Percentiles rank a stretch among this genome's conserved stretches.
These are phyloP conservation scores for Ampelomyces quisqualis DNA, from an alignment of 2,329 filamentous ascomycete genomes.

Conservation along the genomic window DNA sequence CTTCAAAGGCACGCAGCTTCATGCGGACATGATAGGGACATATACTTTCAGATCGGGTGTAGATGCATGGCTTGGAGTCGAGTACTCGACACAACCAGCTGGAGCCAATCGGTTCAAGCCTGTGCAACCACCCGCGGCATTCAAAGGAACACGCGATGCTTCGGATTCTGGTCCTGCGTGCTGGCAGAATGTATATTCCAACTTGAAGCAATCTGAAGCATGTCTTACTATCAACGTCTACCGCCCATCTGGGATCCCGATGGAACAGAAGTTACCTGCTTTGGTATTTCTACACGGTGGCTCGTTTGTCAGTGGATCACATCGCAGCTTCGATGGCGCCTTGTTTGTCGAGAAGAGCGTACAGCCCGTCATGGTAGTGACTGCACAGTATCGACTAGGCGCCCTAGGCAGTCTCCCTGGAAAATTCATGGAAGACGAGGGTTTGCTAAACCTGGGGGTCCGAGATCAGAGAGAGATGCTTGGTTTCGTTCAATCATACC, in stretches of 20 bases:
- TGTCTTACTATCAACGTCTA: slow-evolving; percentile 40
- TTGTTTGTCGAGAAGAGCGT: slow-evolving; percentile 35
- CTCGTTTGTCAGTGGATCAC: slow-evolving; percentile 33
- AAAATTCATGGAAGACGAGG: slow-evolving; percentile 37
- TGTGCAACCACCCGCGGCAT: slow-evolving; percentile 45
- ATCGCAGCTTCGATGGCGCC: slow-evolving; percentile 38
- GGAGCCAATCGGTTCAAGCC: slow-evolving; percentile 47
- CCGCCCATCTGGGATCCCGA: slow-evolving; percentile 28
- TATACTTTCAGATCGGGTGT: slow-evolving; percentile 38
- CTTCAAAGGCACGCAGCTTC: slow-evolving; percentile 45
- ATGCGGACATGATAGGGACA: slow-evolving; percentile 38
- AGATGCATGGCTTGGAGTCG: slow-evolving; percentile 53
- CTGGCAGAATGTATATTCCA: slow-evolving; percentile 46
- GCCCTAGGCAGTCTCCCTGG: slow-evolving; percentile 39
- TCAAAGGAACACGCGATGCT: slow-evolving; percentile 46
- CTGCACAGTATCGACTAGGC: slow-evolving; percentile 39
- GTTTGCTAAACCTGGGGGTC: slow-evolving; percentile 37
- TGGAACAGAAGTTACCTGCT: slow-evolving; percentile 33
- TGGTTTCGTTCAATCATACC: slow-evolving; percentile 46
- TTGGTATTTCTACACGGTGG: slow-evolving; percentile 38
- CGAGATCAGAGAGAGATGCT: slow-evolving; percentile 34
- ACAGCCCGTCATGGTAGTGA: slow-evolving; percentile 38
- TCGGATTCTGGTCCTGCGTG: slow-evolving; percentile 47
- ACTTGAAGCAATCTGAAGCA: slow-evolving; percentile 32
- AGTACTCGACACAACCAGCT: slow-evolving; percentile 48